Conservation (phyloP, 2,329 filamentous ascomycete species). For the Teratosphaeria pseudoeucalypti region DNA sequence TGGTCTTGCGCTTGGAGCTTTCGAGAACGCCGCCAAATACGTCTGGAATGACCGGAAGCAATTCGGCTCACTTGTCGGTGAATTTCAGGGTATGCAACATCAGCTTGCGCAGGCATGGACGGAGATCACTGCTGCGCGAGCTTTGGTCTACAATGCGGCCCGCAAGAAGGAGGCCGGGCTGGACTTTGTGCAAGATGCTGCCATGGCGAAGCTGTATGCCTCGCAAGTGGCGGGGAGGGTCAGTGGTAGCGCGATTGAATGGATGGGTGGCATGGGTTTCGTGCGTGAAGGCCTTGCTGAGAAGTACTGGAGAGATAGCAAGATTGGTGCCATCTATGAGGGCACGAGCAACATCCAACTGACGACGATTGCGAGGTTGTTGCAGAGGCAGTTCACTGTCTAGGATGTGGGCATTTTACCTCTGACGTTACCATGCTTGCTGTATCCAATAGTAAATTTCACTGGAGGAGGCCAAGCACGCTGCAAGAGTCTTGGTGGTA, state of each 20-base stretch:
- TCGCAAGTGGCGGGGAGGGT: slow-evolving; percentile 87
- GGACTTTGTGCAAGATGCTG: slow-evolving; percentile 88
- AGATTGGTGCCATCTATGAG: slow-evolving; percentile 66
- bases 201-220: slow-evolving; percentile 95
- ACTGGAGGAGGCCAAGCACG: not conserved
- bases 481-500: not conserved
- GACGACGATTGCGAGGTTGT: slow-evolving; percentile 58
- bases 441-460: not conserved
- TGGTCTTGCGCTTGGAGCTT: slow-evolving; percentile 84
- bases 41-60: slow-evolving; percentile 98
- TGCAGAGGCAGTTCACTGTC: slow-evolving; percentile 59
- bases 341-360: slow-evolving; percentile 71
- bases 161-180: slow-evolving; percentile 97
- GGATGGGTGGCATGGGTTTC: slow-evolving; percentile 99
- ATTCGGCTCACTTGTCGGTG: slow-evolving; percentile 84
- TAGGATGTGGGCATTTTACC: slow-evolving; percentile 19
- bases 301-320: slow-evolving; percentile 96
- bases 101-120: slow-evolving; percentile 94
- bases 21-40: slow-evolving; percentile 87
- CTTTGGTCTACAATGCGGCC: slow-evolving; percentile 89
- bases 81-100: slow-evolving; percentile 99
- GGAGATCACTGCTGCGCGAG: slow-evolving; percentile 83
- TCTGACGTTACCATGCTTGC: not conserved
- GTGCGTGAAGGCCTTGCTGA: slow-evolving; percentile 91
- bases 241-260: slow-evolving; percentile 79